A percentile compares a stretch with the other conserved stretches of the same genome.
phyloP scores from a whole-genome alignment of 2,329 filamentous ascomycete species.

The Diplodia scrobiculata region DNA sequence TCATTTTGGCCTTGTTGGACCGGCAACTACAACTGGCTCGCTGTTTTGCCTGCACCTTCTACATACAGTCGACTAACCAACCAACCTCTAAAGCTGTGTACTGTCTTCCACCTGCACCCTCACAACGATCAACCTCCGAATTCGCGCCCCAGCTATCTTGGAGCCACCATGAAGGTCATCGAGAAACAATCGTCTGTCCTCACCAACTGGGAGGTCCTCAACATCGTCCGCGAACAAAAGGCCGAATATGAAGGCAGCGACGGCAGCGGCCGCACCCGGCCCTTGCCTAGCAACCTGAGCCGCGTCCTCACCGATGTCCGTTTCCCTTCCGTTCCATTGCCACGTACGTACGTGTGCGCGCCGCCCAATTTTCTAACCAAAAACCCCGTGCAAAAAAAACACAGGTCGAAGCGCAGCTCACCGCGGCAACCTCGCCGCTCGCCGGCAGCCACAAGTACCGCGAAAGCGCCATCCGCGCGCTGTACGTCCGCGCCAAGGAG shows the following conservation, averaged over 20 bases:
- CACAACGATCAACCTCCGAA: neutral
- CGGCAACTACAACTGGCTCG: neutral
- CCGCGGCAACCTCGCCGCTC: constrained; percentile 34
- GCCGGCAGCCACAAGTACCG: constrained; percentile 30
- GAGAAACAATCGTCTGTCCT: constrained; percentile 70
- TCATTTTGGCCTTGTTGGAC: neutral
- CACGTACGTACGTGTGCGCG: neutral
- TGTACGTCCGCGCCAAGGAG: constrained; percentile 35
- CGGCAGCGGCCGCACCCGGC: constrained; percentile 35
- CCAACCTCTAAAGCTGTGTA: neutral
- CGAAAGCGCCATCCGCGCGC: constrained; percentile 40
- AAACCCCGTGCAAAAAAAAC: neutral
- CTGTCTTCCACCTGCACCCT: neutral
- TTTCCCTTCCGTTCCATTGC: constrained; percentile 10
- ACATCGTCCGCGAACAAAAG: constrained; percentile 41
- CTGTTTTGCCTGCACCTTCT: neutral
- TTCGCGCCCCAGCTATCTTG: neutral
- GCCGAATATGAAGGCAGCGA: constrained; percentile 42
- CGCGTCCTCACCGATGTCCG: constrained; percentile 67
- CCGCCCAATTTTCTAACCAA: neutral
- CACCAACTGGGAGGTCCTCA: constrained; percentile 72
- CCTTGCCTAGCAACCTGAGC: constrained; percentile 57
- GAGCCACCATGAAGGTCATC: constrained; percentile 56
- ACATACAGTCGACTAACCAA: neutral
- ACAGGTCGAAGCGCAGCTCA: constrained; percentile 55